Evolutionary conservation across 441 rosid species (phyloP), one percentile per base, ranked within the genome.

Genomic region (Gossypium lobatum): DNA sequence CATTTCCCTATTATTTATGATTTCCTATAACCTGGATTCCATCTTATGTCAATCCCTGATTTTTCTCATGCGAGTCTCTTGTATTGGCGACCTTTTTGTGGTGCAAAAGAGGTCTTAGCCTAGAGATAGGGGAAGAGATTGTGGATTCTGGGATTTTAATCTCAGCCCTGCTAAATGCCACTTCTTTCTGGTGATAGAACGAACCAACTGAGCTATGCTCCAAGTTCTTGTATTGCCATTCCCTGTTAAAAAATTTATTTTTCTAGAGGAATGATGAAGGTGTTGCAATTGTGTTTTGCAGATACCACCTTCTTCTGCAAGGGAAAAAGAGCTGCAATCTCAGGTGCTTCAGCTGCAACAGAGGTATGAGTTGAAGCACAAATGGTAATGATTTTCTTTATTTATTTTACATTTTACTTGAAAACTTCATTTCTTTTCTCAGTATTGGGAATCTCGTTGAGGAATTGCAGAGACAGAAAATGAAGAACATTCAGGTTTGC

Each of bases 301-400:
- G 99, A 74, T 52, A 28, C 68, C 87, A 61, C 89, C 89, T 78
- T 72, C 88, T 59, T 83, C 88, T 23, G 31, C 77, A 10, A 81
- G 86, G 78, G 97, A 95, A 82, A 91, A 76, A 76, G 97, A 91
- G 82, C 83, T 95, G 75, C 92, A 86, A 75, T 80, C 91, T 70
- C 90, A 86, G 85, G 80, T 88, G 80, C 78, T 82, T 70, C 80
- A 75, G 74, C 88, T 95, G 73, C 97, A 93, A 79, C 95, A 91
- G 79, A 90, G 91, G 99, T 93, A 88, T 68, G 77, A 26, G 16
- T 16, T 53, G 39, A 64, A 46, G 39, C 64, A 71, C 61, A 68
- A 65, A 45, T 60, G 26, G 64, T 77, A 60, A n/a, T 18, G 1
- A 52, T 58, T 75, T 45, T 17, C 2, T 53, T 28, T 57, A 57